Evolutionary conservation across 139 green algal genomes (phyloP).

Genomic region (Closterium sp.): DNA sequence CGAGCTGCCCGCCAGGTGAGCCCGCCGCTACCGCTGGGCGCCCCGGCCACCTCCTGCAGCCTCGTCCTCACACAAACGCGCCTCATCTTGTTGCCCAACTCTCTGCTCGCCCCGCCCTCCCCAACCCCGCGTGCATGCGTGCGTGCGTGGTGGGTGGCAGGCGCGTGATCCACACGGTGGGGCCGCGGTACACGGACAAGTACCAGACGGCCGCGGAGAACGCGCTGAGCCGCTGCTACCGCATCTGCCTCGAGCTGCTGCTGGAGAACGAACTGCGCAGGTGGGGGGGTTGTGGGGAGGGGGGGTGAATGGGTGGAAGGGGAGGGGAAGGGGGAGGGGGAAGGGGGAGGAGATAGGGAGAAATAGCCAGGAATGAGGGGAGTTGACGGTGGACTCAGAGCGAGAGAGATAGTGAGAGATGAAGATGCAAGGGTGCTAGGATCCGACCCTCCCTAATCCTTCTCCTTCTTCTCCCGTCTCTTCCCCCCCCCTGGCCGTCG

Average conservation of each 20-base stretch:
- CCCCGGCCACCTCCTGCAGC: not conserved
- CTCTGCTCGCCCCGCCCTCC: not conserved
- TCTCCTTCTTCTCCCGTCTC: not conserved
- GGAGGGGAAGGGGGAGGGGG: too few species aligned
- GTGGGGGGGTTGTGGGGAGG: too few species aligned
- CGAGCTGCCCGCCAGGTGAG: constrained; percentile 34
- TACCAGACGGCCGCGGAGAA: constrained; percentile 55
- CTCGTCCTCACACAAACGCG: not conserved
- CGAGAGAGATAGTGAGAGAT: not conserved
- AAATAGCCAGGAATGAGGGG: too few species aligned
- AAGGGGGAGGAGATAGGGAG: too few species aligned
- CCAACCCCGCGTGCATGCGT: not conserved
- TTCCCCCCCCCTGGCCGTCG: not conserved
- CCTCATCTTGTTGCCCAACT: not conserved
- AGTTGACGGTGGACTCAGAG: too few species aligned
- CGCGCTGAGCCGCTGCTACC: constrained; percentile 55
- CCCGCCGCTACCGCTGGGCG: not conserved
- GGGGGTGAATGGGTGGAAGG: not conserved
- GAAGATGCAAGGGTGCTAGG: not conserved
- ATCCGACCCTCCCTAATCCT: too few species aligned
- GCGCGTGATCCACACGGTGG: constrained; percentile 54
- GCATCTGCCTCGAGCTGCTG: constrained; percentile 49
- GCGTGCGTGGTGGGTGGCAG: not conserved
- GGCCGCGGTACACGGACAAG: constrained; percentile 48
- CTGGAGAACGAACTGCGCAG: constrained; percentile 45